A percentile compares a stretch with the other conserved stretches of the same genome.
These are phyloP conservation scores for Lentinula boryana DNA, from an alignment of 768 basidiomycete genomes.

Conservation along the genomic window DNA sequence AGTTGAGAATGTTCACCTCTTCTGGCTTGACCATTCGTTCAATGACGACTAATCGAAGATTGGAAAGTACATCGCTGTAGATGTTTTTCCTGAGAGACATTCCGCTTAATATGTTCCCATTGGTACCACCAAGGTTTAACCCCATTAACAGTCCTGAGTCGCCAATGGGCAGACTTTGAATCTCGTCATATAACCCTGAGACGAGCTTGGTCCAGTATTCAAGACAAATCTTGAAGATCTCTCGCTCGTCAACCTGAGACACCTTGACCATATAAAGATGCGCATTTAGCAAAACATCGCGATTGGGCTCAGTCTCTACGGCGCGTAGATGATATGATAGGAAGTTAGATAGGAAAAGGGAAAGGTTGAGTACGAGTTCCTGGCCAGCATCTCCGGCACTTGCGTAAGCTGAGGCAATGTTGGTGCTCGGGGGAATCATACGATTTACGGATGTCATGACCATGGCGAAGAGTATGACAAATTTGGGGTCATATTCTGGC, in stretches of 20 bases:
- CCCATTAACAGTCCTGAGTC: slow-evolving; percentile 86
- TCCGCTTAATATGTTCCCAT: slow-evolving; percentile 63
- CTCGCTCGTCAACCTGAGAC: slow-evolving; percentile 95
- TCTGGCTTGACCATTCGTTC: slow-evolving; percentile 99
- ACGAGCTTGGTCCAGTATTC: slow-evolving; percentile 98
- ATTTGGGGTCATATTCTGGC: slow-evolving; percentile 97
- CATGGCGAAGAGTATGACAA: slow-evolving; percentile 95
- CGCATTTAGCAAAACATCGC: slow-evolving; percentile 91
- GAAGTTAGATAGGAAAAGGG: slow-evolving; percentile 97
- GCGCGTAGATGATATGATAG: slow-evolving; percentile 87
- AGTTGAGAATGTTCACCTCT: slow-evolving; percentile 53
- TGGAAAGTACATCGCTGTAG: slow-evolving; percentile 91
- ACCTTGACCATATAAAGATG: slow-evolving; percentile 99
- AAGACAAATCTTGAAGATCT: slow-evolving; percentile 98
- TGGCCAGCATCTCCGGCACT: slow-evolving; percentile 90
- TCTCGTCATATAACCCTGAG: slow-evolving; percentile 94
- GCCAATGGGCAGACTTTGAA: slow-evolving; percentile 85
- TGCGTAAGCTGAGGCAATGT: slow-evolving; percentile 88
- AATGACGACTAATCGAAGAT: slow-evolving; percentile 91
- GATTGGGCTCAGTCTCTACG: slow-evolving; percentile 88
- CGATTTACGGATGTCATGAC: slow-evolving; percentile 97
- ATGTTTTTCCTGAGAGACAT: slow-evolving; percentile 88
- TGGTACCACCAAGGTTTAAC: slow-evolving; percentile 71
- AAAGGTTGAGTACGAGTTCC: slow-evolving; percentile 94
- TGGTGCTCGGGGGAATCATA: slow-evolving; percentile 94